A percentile compares a stretch with the other conserved stretches of the same genome.
Conservation (phyloP, 179 eudicot genomes). For the Sideroxylon spinosum region DNA sequence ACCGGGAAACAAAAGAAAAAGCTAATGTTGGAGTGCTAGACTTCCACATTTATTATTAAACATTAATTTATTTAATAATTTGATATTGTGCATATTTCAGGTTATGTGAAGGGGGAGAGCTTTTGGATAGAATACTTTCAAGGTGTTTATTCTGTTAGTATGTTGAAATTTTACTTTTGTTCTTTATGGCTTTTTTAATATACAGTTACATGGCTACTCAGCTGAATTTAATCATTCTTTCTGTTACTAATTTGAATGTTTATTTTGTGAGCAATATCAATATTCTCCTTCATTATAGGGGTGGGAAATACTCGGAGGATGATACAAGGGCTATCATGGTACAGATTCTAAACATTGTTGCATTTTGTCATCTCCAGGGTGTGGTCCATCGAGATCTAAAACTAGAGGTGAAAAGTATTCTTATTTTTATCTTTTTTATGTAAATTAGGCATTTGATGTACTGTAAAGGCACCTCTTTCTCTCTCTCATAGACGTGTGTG, state of each 20-base stretch:
- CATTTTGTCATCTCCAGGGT: conserved; percentile 61
- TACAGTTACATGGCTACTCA: not conserved
- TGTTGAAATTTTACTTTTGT: not conserved
- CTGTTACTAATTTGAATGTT: not conserved
- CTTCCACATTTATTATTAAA: not conserved
- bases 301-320: conserved; percentile 58
- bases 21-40: not conserved
- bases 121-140: conserved; percentile 44
- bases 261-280: not conserved
- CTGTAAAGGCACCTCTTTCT: not conserved
- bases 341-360: conserved; percentile 46
- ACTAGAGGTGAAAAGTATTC: conserved; percentile 44
- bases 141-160: conserved; percentile 27
- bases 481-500: not conserved
- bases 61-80: not conserved
- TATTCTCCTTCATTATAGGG: conserved; percentile 25
- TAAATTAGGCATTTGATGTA: not conserved
- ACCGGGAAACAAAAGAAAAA: too few species aligned
- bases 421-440: not conserved
- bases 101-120: conserved; percentile 53
- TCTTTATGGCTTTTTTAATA: not conserved
- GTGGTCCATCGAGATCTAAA: conserved; percentile 65
- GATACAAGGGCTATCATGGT: conserved; percentile 48
- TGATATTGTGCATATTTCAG: conserved; percentile 24
- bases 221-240: not conserved